Base-by-base conservation (phyloP, 2,329 filamentous ascomycete species). In the Sporothrix euskadiensis region DNA sequence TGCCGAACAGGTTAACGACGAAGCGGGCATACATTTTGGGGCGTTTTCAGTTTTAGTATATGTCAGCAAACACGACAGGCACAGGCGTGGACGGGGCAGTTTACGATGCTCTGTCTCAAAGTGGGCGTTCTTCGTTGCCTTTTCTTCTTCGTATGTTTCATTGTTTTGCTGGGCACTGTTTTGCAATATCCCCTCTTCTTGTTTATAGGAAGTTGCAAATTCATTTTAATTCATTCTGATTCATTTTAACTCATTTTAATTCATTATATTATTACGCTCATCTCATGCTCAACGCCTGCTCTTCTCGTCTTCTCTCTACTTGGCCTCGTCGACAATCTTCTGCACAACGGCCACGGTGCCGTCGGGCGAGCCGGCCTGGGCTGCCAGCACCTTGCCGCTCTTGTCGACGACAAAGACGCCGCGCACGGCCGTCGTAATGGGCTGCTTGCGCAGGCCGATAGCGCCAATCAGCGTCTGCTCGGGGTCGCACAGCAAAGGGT, bases 351-450 rank as follows among this genome's bases (percentile, higher is more conserved):
- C 89, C 39, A 95, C 87, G 5, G 95, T 98, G 10, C 87, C 90
- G 74, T 89, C 89, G 9, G 95, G 94, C 47, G 92, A 89, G 74
- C 94, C 95, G 0, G 90, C 82, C 83, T 95, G 88, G 49, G 89
- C 87, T 26, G 92, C 88, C 52, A 97, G 86, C 63, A 82, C 81
- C 81, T 94, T 94, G 74, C 94, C 94, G 32, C 86, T 81, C 85
- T 96, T 97, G 81, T 92, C 88, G 71, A 98, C 86, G 69, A 93
- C 92, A 78, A 98, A 97, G 54, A 98, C 94, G 76, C 95, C 96
- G 76, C 96, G 90, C 69, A 88, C 89, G 19, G 94, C 97, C 75
- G 93, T 91, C 82, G 90, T 92, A 63, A 92, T 91, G 47, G 76
- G 71, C 8, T 85, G 82, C 85, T 98, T 98, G 84, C 94, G 94